A percentile compares a stretch with the other conserved stretches of the same genome.
These are phyloP conservation scores for Sporisorium exsertum DNA, from an alignment of 1,284 basidiomycete genomes.

Conservation along the genomic window DNA sequence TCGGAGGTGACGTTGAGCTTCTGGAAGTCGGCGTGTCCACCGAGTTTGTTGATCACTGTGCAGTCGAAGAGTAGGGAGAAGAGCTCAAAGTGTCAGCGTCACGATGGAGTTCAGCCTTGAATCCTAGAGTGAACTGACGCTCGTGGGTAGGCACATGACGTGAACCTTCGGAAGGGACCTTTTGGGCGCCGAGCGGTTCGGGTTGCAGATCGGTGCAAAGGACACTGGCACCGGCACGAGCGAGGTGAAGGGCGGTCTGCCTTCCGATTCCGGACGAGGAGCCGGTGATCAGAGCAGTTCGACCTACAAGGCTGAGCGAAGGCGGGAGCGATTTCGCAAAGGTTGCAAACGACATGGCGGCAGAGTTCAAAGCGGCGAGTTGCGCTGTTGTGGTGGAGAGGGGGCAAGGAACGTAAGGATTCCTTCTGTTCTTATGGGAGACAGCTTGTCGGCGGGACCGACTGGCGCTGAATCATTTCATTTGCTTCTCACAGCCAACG, in stretches of 20 bases:
- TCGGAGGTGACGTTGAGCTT: constrained; percentile 45
- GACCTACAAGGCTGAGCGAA: constrained; percentile 43
- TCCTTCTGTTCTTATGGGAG: background rate
- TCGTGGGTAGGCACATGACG: constrained; percentile 42
- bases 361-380: background rate
- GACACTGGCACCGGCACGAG: constrained; percentile 40
- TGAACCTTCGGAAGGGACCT: constrained; percentile 13
- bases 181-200: constrained; percentile 29
- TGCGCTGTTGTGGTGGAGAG: background rate
- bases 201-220: constrained; percentile 49
- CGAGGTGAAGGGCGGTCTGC: constrained; percentile 33
- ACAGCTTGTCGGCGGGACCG: background rate
- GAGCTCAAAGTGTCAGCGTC: background rate
- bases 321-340: constrained; percentile 49
- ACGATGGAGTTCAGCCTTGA: too few species aligned
- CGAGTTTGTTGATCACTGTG: constrained; percentile 36
- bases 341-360: constrained; percentile 43
- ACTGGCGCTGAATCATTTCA: background rate
- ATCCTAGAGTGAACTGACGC: background rate
- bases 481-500: background rate
- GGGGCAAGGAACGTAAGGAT: background rate
- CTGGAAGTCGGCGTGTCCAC: constrained; percentile 46
- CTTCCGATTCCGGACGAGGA: constrained; percentile 47
- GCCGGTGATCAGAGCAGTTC: constrained; percentile 48
- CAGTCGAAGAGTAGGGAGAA: background rate